Evolutionary conservation across 345 rosid genomes (phyloP), one percentile per base, ranked within the genome.

Genomic region (Orychophragmus violaceus): DNA sequence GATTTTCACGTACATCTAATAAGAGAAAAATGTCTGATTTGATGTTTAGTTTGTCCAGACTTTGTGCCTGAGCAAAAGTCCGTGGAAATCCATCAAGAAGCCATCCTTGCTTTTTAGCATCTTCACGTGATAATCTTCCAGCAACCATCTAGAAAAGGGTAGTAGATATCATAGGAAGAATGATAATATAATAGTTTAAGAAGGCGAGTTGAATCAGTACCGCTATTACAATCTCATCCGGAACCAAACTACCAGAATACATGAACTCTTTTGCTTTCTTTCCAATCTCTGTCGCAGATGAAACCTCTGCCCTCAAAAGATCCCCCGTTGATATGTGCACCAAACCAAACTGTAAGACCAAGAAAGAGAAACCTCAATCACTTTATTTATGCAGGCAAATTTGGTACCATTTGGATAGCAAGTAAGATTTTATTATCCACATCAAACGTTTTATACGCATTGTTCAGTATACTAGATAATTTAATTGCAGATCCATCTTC

Each of bases 311-410:
- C 74, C 97, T 86, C 63, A 89, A 77, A 12, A 92, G 79, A 77
- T 92, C 98, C 32, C 98, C 97, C 8, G 95, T 86, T 53, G 98
- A 92, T 81, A 92, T 80, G 74, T 92, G 97, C 42, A 92, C 90
- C 81, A 89, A 75, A 57, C 97, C 95, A 65, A 79, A 81, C 85
- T 83, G 79, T 60, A 69, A 27, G 53, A 55, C 2, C 54, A 74
- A 49, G 24, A 69, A 30, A 22, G 7, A 46, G 3, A 14, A 35
- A 45, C 6, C n/a, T n/a, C n/a, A n/a, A n/a, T n/a, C n/a, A n/a
- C n/a, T n/a, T n/a, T n/a, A n/a, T n/a, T n/a, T n/a, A n/a, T n/a
- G n/a, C n/a, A n/a, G n/a, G n/a, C n/a, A n/a, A n/a, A n/a, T n/a
- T n/a, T n/a, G n/a, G n/a, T n/a, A n/a, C n/a, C n/a, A n/a, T n/a